Percentiles rank a stretch among this genome's conserved stretches.
Evolutionary conservation across 2,329 filamentous ascomycete species (phyloP).

Genomic region (Pyrenochaeta sp.): DNA sequence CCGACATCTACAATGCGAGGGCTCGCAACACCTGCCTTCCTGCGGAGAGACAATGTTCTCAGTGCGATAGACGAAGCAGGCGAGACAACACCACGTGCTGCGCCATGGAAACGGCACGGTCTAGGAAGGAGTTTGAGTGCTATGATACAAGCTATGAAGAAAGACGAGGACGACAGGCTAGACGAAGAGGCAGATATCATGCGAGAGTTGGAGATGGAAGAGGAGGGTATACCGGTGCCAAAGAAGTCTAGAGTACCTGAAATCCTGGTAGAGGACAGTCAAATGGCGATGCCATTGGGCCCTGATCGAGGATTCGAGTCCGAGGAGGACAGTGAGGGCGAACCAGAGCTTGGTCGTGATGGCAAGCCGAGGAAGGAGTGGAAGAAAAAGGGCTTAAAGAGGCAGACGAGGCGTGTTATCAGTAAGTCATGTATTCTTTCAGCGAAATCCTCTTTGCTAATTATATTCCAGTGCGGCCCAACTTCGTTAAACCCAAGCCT

Average conservation of each 20-base stretch:
- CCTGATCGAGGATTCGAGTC: constrained; percentile 59
- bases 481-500: constrained; percentile 55
- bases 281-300: constrained; percentile 55
- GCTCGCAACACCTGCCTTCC: constrained; percentile 76
- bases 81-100: constrained; percentile 43
- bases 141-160: constrained; percentile 74
- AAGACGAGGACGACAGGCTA: constrained; percentile 60
- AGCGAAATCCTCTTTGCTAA: constrained; percentile 26
- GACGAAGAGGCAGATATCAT: constrained; percentile 80
- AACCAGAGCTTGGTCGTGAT: constrained; percentile 58
- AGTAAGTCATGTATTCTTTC: constrained; percentile 47
- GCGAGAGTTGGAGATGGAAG: constrained; percentile 70
- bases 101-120: constrained; percentile 54
- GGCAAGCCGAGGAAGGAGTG: constrained; percentile 69
- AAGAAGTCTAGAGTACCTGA: constrained; percentile 39
- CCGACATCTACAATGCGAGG: constrained; percentile 45
- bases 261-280: constrained; percentile 54
- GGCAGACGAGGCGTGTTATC: constrained; percentile 74
- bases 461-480: constrained; percentile 48
- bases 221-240: constrained; percentile 32
- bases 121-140: constrained; percentile 76
- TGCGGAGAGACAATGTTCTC: constrained; percentile 63
- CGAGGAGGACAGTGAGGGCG: constrained; percentile 65
- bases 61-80: constrained; percentile 65
- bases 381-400: constrained; percentile 87